Evolutionary conservation across 2,329 filamentous ascomycete species (phyloP).

Genomic region (Corniculantispora saksenae): DNA sequence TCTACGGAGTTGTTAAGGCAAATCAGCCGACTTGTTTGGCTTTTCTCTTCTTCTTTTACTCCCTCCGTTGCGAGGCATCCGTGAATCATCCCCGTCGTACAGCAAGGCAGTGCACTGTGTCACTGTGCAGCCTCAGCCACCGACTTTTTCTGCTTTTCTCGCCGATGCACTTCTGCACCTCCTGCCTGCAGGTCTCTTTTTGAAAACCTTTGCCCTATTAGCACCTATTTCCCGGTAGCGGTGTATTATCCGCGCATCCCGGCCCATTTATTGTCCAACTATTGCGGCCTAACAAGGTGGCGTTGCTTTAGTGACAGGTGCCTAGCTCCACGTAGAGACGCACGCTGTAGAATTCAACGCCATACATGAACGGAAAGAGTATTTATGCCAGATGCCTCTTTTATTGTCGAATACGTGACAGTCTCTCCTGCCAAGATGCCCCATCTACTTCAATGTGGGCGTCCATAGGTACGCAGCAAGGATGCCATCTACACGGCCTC

Average conservation of each 20-base stretch:
- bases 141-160: slow-evolving; percentile 5
- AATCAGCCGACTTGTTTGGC: not conserved
- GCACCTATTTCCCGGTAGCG: not conserved
- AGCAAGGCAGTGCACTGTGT: not conserved
- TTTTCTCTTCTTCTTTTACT: not conserved
- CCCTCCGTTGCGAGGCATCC: not conserved
- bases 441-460: too few relatives aligned
- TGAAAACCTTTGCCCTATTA: not conserved
- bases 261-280: slow-evolving; percentile 8
- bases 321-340: slow-evolving; percentile 1
- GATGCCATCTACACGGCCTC: too few relatives aligned
- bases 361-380: too few relatives aligned
- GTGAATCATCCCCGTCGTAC: not conserved
- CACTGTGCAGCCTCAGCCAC: slow-evolving; percentile 9
- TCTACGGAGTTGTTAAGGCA: not conserved
- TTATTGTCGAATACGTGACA: too few relatives aligned
- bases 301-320: not conserved
- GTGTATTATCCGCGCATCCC: slow-evolving; percentile 7
- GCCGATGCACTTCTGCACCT: not conserved
- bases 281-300: slow-evolving; percentile 8
- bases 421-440: too few relatives aligned
- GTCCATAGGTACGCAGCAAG: too few relatives aligned
- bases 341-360: not conserved
- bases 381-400: too few relatives aligned
- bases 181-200: not conserved